phyloP scores from a whole-genome alignment of 768 basidiomycete genomes.

The Dacryopinax spathularia region DNA sequence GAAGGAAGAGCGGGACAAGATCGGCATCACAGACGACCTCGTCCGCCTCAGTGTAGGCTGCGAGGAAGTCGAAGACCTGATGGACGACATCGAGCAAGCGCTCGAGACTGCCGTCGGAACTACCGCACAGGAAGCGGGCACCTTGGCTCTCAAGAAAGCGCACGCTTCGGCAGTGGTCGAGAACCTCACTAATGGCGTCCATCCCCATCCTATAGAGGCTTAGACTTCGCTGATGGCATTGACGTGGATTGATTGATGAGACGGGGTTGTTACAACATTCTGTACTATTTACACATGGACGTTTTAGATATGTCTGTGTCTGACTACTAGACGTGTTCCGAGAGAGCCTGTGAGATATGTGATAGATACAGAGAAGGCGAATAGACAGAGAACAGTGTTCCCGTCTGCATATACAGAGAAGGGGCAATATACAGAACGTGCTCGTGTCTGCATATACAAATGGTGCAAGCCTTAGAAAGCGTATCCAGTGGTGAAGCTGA shows the following conservation, averaged over 20 bases:
- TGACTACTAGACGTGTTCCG: too few relatives aligned
- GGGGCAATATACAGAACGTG: neutral
- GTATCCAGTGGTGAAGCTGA: neutral
- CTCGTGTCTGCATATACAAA: neutral
- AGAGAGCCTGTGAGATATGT: too few relatives aligned
- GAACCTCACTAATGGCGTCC: neutral
- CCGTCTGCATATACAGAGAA: neutral
- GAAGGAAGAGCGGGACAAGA: conserved; percentile 41
- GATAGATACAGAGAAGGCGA: too few relatives aligned
- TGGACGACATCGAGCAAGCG: conserved; percentile 55
- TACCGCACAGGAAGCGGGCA: neutral
- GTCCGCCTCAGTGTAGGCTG: conserved; percentile 75
- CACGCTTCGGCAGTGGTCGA: neutral
- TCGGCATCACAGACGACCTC: conserved; percentile 69
- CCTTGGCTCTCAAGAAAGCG: neutral
- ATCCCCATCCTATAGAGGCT: neutral
- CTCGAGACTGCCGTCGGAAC: conserved; percentile 31
- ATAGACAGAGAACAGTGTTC: neutral
- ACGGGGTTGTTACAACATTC: neutral
- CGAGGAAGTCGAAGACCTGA: conserved; percentile 73
- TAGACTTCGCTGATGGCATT: neutral
- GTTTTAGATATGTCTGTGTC: neutral
- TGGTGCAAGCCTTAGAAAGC: neutral
- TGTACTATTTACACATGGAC: neutral
- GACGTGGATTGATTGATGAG: neutral